Conservation (phyloP, 371 early-diverging fungal species). For the Apophysomyces ossiformis region DNA sequence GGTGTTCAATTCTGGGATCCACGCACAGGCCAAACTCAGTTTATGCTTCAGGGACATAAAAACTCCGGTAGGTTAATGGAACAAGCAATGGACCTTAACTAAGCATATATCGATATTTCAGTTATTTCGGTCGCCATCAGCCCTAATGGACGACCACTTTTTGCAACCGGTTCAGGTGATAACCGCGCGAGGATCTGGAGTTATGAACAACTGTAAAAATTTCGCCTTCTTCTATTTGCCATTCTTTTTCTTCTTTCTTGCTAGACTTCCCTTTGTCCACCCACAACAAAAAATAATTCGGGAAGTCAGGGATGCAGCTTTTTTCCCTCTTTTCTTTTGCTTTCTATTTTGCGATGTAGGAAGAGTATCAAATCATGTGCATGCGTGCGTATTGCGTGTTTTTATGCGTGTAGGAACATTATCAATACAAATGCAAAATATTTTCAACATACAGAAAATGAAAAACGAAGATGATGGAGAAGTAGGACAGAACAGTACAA, state of each 20-base stretch:
- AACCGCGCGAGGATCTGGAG: conserved; percentile 93
- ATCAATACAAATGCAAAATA: conserved; percentile 3
- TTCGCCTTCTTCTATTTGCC: neutral
- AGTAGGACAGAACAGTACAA: conserved; percentile 7
- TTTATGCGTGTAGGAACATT: conserved; percentile 1
- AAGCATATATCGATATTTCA: conserved; percentile 19
- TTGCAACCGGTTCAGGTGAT: conserved; percentile 98
- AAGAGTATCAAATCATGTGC: conserved; percentile 4
- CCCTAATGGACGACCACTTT: conserved; percentile 74
- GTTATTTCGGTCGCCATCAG: conserved; percentile 94
- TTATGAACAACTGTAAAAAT: conserved; percentile 43
- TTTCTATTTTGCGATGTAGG: neutral
- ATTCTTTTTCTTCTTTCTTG: neutral
- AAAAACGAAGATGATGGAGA: conserved; percentile 11
- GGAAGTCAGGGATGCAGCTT: neutral
- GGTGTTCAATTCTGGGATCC: conserved; percentile 97
- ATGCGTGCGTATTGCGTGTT: conserved; percentile 6
- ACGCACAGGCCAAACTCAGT: conserved; percentile 75
- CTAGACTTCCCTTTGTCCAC: neutral
- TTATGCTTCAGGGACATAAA: conserved; percentile 97
- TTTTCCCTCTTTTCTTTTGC: neutral
- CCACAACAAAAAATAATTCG: neutral
- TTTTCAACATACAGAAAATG: conserved; percentile 1
- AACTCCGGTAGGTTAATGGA: conserved; percentile 75
- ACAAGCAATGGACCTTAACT: too few species aligned